Conservation (phyloP, 2,329 filamentous ascomycete species). For the Aspergillus aculeatus region DNA sequence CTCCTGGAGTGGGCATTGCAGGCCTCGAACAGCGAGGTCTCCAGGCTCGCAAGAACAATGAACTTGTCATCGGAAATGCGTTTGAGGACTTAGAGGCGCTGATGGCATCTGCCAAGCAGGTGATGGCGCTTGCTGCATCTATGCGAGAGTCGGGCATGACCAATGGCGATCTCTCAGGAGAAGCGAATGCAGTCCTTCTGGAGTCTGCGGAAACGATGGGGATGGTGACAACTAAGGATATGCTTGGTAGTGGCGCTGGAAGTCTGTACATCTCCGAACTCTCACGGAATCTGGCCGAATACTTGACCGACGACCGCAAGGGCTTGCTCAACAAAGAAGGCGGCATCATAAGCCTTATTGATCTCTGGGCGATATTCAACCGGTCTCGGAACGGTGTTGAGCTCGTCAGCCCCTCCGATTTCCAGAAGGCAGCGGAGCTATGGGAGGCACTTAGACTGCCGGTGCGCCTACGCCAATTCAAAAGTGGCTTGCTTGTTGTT, state of each 20-base stretch:
- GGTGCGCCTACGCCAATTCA: slow-evolving; percentile 82
- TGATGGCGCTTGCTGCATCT: slow-evolving; percentile 86
- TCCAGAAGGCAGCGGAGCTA: slow-evolving; percentile 81
- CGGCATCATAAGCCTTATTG: slow-evolving; percentile 84
- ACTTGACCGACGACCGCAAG: slow-evolving; percentile 78
- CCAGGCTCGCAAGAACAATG: slow-evolving; percentile 86
- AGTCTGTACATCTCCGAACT: slow-evolving; percentile 87
- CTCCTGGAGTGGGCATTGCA: slow-evolving; percentile 80
- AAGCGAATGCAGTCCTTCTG: slow-evolving; percentile 72
- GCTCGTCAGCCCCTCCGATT: slow-evolving; percentile 85
- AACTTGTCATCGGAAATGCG: slow-evolving; percentile 84
- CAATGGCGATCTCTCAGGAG: slow-evolving; percentile 60
- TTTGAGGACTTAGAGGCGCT: slow-evolving; percentile 96
- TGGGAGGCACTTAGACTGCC: slow-evolving; percentile 89
- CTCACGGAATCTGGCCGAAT: slow-evolving; percentile 81
- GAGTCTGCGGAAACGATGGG: slow-evolving; percentile 82
- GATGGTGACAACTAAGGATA: slow-evolving; percentile 91
- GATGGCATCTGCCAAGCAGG: slow-evolving; percentile 96
- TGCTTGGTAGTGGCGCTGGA: slow-evolving; percentile 77
- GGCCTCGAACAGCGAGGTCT: slow-evolving; percentile 83
- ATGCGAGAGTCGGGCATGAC: slow-evolving; percentile 67
- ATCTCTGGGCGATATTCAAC: slow-evolving; percentile 94
- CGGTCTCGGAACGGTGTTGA: slow-evolving; percentile 89
- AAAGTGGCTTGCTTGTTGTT: slow-evolving; percentile 90
- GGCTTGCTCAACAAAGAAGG: slow-evolving; percentile 76